Conservation (phyloP, 2,329 filamentous ascomycete genomes). For the Tolypocladium tundrense region DNA sequence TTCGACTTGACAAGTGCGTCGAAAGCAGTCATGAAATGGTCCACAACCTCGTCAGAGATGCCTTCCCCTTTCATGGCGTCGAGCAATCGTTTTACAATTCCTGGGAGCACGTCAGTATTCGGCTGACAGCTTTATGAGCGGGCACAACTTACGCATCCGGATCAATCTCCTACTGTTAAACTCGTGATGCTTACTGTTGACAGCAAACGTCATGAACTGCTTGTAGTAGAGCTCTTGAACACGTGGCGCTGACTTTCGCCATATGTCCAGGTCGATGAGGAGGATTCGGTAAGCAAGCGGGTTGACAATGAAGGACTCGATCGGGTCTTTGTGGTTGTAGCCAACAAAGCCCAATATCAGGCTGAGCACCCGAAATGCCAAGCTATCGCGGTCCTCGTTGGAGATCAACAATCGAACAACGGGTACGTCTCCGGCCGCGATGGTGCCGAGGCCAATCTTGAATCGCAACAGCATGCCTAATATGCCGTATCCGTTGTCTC, state of each 20-base stretch:
- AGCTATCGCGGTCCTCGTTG: slow-evolving; percentile 41
- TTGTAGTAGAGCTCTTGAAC: slow-evolving; percentile 87
- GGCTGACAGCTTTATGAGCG: neutral
- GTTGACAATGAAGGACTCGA: slow-evolving; percentile 90
- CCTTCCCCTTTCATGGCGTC: slow-evolving; percentile 84
- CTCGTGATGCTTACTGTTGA: slow-evolving; percentile 82
- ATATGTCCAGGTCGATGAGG: slow-evolving; percentile 86
- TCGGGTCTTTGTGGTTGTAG: slow-evolving; percentile 68
- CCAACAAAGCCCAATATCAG: slow-evolving; percentile 80
- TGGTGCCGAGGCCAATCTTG: slow-evolving; percentile 54
- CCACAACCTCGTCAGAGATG: slow-evolving; percentile 61
- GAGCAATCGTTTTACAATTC: slow-evolving; percentile 79
- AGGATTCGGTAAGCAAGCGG: slow-evolving; percentile 88
- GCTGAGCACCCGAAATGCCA: slow-evolving; percentile 57
- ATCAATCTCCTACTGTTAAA: slow-evolving; percentile 84
- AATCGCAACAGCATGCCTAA: slow-evolving; percentile 73
- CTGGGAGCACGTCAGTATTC: slow-evolving; percentile 30
- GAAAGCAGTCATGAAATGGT: slow-evolving; percentile 69
- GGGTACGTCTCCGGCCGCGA: slow-evolving; percentile 16
- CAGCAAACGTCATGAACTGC: slow-evolving; percentile 80
- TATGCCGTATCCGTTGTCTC: slow-evolving; percentile 86
- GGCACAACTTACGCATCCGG: slow-evolving; percentile 65
- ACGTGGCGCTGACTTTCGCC: slow-evolving; percentile 66
- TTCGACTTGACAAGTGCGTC: slow-evolving; percentile 70
- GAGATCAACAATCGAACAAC: slow-evolving; percentile 33